Evolutionary conservation across 345 rosid genomes (phyloP).

Genomic region (Kandelia obovata): DNA sequence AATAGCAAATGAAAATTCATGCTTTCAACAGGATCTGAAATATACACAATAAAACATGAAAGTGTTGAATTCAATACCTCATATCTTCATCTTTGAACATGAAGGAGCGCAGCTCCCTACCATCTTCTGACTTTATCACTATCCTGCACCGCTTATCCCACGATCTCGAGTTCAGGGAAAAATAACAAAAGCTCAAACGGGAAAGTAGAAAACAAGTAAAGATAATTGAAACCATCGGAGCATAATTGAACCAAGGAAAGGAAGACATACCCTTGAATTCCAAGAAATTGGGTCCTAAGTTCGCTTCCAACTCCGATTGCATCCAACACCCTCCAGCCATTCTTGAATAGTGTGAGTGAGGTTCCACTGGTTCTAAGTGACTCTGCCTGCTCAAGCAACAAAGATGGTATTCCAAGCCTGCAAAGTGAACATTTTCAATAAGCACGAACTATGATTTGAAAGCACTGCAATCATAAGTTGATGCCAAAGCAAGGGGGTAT

Average conservation of each 20-base stretch:
- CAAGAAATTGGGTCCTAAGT: conserved; percentile 72
- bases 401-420: conserved; percentile 68
- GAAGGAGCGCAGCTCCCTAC: conserved; percentile 81
- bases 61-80: conserved; percentile 35
- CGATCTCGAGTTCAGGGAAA: conserved; percentile 44
- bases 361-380: conserved; percentile 86
- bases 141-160: conserved; percentile 88
- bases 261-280: conserved; percentile 64
- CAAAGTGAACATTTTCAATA: neutral
- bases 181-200: neutral
- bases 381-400: conserved; percentile 84
- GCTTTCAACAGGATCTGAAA: neutral
- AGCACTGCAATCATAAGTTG: too few relatives aligned
- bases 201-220: neutral
- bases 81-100: conserved; percentile 82
- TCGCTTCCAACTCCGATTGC: conserved; percentile 72
- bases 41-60: neutral
- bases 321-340: conserved; percentile 92
- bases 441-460: too few relatives aligned
- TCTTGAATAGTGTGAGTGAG: conserved; percentile 88
- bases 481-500: neutral
- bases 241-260: neutral
- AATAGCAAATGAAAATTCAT: neutral
- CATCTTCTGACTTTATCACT: conserved; percentile 73
- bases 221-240: too few relatives aligned